phyloP scores from a whole-genome alignment of 495 filamentous ascomycete genomes.

The Tuber magnatum region DNA sequence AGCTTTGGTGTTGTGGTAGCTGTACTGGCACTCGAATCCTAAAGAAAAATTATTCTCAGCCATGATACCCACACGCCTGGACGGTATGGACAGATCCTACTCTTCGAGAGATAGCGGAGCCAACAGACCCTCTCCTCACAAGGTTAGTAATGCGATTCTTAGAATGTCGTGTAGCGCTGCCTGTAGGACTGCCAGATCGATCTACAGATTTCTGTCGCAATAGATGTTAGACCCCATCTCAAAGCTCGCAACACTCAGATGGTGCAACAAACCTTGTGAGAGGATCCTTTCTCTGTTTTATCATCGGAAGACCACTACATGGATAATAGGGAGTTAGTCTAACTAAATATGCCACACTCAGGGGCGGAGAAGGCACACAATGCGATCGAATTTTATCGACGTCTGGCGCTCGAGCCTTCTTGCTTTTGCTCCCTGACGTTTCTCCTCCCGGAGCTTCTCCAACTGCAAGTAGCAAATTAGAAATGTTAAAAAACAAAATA shows the following conservation, averaged over 20 bases:
- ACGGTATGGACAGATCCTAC: background rate
- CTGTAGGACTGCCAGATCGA: background rate
- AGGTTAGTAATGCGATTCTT: background rate
- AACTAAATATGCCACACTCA: background rate
- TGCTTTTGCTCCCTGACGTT: slow-evolving; percentile 50
- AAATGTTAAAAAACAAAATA: background rate
- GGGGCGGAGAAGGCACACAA: slow-evolving; percentile 5
- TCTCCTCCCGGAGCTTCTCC: slow-evolving; percentile 41
- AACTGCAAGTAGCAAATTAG: slow-evolving; percentile 7
- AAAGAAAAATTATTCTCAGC: background rate
- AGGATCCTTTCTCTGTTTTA: background rate
- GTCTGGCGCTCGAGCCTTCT: slow-evolving; percentile 46
- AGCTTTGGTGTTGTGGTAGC: background rate
- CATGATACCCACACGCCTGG: background rate
- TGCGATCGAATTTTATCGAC: slow-evolving; percentile 17
- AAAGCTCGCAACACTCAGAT: background rate
- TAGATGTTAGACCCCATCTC: background rate
- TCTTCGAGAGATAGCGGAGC: background rate
- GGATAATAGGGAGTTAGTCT: background rate
- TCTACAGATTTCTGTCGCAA: background rate
- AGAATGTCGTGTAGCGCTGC: background rate
- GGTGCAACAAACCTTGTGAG: background rate
- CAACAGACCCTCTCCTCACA: background rate
- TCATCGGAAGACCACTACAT: background rate
- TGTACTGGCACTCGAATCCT: background rate